phyloP scores from a whole-genome alignment of 805 yeast species.

The Millerozyma miso region DNA sequence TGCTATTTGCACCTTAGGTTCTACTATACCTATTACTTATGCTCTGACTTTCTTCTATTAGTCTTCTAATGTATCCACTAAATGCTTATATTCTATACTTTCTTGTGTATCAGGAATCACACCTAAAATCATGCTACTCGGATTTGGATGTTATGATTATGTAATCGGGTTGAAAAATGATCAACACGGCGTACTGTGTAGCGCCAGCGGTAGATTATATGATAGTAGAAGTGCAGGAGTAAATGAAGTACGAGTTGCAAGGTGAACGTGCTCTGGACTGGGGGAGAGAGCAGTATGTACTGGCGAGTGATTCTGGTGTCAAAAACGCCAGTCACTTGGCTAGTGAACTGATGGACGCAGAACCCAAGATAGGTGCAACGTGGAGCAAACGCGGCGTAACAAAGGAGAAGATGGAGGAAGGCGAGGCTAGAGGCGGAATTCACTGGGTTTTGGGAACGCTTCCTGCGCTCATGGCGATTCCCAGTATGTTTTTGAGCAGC shows the following conservation, averaged over 20 bases:
- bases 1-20: neutral
- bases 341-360: too few relatives aligned
- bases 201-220: neutral
- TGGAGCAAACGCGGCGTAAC: too few relatives aligned
- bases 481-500: conserved; percentile 24
- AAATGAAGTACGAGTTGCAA: neutral
- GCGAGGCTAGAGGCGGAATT: neutral
- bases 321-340: too few relatives aligned
- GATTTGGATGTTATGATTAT: neutral
- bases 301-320: neutral
- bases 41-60: neutral
- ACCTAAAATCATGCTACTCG: neutral
- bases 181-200: neutral
- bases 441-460: conserved; percentile 19
- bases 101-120: neutral
- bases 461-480: conserved; percentile 31
- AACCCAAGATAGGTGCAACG: too few relatives aligned
- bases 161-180: neutral
- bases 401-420: neutral
- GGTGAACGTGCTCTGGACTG: conserved; percentile 2
- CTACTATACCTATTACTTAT: neutral
- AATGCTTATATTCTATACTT: neutral
- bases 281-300: conserved; percentile 7
- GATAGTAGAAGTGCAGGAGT: neutral
- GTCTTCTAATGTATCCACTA: neutral